Base-by-base conservation (phyloP, 108 stramenopile genomes). In the Ochromonas danica region DNA sequence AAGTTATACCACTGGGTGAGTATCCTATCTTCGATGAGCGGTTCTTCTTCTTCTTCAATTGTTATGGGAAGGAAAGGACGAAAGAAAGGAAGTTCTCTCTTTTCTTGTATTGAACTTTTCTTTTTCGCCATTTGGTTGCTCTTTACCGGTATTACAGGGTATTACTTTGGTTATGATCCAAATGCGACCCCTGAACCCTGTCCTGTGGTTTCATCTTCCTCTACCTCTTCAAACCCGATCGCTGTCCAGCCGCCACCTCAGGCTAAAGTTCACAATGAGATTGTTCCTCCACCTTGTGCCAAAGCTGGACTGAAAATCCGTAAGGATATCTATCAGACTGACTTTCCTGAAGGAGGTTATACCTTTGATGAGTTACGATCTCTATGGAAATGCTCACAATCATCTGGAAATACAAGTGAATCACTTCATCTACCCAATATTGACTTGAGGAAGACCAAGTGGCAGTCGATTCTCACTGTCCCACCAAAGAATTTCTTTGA, bases 401-500 rank as follows among this genome's bases (percentile, higher is more conserved):
- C 72, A 6, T 3, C 6, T 6, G 43, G n/a, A 6, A 42, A 75
- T 41, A 39, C 35, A 33, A 14, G 14, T 10, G 67, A 38, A 40
- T 3, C 17, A 41, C 31, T 60, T 6, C 40, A 42, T 33, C 45
- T 27, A 33, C 25, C 17, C 3, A 33, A 60, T 36, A 60, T 75
- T 39, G 10, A 75, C 31, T 33, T 75, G 40, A 3, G 38, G 40
- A 75, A 42, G 31, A 75, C 72, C n/a, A 75, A 75, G 31, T 75
- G 72, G 72, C 6, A 75, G 31, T 35, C 10, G 6, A 60, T 75
- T 14, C 3, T 75, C 3, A 57, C 72, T 27, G 72, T 75, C 10
- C 14, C 6, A 41, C 72, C 72, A 33, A 60, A 75, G 28, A 6
- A 38, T 10, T 75, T 75, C 31, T 75, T 75, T 36, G 72, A 75